Base-by-base conservation (phyloP, 768 basidiomycete species). In the Boletus insuetus region DNA sequence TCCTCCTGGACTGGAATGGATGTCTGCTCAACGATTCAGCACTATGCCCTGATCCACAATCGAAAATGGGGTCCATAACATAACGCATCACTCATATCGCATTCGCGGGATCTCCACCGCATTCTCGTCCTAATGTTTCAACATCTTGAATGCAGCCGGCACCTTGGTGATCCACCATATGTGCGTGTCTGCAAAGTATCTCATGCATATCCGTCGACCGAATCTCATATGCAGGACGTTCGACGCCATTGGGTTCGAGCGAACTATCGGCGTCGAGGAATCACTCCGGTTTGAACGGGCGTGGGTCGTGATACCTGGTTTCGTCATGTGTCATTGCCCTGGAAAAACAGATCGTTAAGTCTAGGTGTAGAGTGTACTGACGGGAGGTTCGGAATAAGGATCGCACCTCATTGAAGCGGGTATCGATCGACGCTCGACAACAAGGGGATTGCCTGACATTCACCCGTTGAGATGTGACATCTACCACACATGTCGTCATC, bases 381-480 rank as follows among this genome's bases (percentile, higher is more conserved):
- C 57, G 61, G 63, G 5, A 52, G 0, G 17, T 63, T 63, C 4
- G 58, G 11, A 5, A 64, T 1, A 0, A 63, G 0, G 0, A 49
- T 29, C 1, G 62, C 46, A 24, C 62, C 62, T 64, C 17, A 3
- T n/a, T n/a, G n/a, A 24, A 29, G 3, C 1, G 7, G 3, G 6
- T 1, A 12, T 53, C 20, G 35, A 31, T 35, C 14, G 3, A 14
- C 6, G 1, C 24, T 34, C 16, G 4, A 4, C 0, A 2, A 9
- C 11, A 5, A 0, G 7, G 19, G 34, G 20, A 22, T 6, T 38
- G 6, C 14, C 0, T 1, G 22, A 8, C 17, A 51, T 13, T 46
- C 9, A 59, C 62, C 52, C 51, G 74, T 74, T 6, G 83, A 82
- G 48, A 85, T 85, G 12, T 77, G 65, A 49, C 79, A 79, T 17